Evolutionary conservation across 495 filamentous ascomycete species (phyloP).

Genomic region (Hypoxylon fragiforme): DNA sequence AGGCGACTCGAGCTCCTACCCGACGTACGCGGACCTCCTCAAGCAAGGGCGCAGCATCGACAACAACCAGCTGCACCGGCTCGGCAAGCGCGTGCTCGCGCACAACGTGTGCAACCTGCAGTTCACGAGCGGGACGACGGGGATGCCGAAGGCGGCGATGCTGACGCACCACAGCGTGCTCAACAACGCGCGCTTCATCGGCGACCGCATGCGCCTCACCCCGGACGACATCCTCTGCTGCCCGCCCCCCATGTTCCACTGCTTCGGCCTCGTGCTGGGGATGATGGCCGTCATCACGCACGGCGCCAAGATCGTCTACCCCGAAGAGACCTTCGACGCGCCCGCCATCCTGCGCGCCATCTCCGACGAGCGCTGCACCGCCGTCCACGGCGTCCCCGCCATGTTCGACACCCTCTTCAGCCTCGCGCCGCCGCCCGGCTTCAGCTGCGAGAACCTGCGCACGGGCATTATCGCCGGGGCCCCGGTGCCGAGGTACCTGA

Average conservation of each 20-base stretch:
- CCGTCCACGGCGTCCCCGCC: conserved; percentile 70
- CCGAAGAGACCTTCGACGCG: conserved; percentile 65
- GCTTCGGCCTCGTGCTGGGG: conserved; percentile 73
- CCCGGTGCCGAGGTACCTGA: conserved; percentile 65
- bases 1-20: conserved; percentile 52
- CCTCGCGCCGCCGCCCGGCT: conserved; percentile 52
- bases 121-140: conserved; percentile 72
- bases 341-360: conserved; percentile 59
- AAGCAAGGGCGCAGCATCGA: conserved; percentile 45
- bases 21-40: conserved; percentile 56
- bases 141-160: conserved; percentile 75
- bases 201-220: conserved; percentile 66
- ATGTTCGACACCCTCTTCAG: conserved; percentile 70
- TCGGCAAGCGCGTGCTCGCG: conserved; percentile 53
- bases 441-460: conserved; percentile 57
- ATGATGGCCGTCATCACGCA: conserved; percentile 68
- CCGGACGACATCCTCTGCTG: conserved; percentile 68
- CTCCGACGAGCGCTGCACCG: conserved; percentile 66
- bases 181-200: conserved; percentile 72
- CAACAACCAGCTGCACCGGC: conserved; percentile 37
- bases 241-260: conserved; percentile 73
- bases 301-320: conserved; percentile 68
- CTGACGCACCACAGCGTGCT: conserved; percentile 72
- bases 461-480: conserved; percentile 73
- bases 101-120: conserved; percentile 70